A percentile compares a stretch with the other conserved stretches of the same genome.
These are phyloP conservation scores for Cercophora sp. DNA, from an alignment of 495 filamentous ascomycete genomes.

Conservation along the genomic window DNA sequence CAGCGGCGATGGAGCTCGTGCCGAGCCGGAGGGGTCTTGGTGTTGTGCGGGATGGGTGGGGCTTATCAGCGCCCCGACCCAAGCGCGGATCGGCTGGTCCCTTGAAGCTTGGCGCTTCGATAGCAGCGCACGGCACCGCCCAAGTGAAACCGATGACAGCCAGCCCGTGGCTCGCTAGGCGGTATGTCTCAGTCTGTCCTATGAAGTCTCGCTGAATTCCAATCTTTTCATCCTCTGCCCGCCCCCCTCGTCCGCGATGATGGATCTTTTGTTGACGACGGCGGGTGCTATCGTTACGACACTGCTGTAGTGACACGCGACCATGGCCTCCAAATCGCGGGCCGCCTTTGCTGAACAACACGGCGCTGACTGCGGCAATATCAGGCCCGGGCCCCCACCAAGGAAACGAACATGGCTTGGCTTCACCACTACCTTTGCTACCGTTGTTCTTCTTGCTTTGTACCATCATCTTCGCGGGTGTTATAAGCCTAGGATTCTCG, in stretches of 20 bases:
- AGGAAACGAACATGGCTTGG: background rate
- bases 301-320: no score
- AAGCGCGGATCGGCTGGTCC: background rate
- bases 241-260: no score
- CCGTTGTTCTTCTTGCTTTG: background rate
- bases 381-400: background rate
- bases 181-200: background rate
- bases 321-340: no score
- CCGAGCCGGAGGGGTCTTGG: no score
- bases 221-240: no score
- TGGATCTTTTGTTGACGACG: no score
- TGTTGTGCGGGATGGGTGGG: background rate
- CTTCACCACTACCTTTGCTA: background rate
- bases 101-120: background rate
- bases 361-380: background rate
- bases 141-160: no score
- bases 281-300: no score
- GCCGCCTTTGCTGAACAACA: no score
- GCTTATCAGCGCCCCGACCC: background rate
- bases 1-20: no score
- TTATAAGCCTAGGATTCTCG: no score
- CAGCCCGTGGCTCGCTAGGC: background rate
- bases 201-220: background rate
- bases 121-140: no score
- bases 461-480: background rate